A percentile compares a stretch with the other conserved stretches of the same genome.
Evolutionary conservation across 805 yeast genomes (phyloP).

Genomic region (Scheffersomyces spartinae): DNA sequence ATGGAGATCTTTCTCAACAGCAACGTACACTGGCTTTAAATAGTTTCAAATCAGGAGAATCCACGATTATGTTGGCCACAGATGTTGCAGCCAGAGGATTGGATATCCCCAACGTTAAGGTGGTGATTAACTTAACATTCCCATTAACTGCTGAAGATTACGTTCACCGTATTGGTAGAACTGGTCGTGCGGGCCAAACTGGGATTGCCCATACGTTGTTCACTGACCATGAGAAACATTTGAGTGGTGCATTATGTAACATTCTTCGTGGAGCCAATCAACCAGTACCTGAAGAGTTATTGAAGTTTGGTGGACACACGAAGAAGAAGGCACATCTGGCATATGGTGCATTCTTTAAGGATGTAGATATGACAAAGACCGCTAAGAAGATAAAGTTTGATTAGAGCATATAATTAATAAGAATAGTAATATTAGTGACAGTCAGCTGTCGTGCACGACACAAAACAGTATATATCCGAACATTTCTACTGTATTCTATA

Average conservation of each 20-base stretch:
- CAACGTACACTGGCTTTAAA: slow-evolving; percentile 86
- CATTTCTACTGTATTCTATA: too few species aligned
- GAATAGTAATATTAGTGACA: too few species aligned
- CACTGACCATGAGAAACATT: slow-evolving; percentile 93
- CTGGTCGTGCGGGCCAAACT: slow-evolving; percentile 93
- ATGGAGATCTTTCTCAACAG: slow-evolving; percentile 87
- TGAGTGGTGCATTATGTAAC: slow-evolving; percentile 88
- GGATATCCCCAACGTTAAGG: slow-evolving; percentile 95
- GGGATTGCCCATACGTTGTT: slow-evolving; percentile 94
- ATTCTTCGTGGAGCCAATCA: slow-evolving; percentile 90
- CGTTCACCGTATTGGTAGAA: slow-evolving; percentile 95
- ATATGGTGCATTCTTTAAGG: slow-evolving; percentile 96
- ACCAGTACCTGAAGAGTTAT: slow-evolving; percentile 87
- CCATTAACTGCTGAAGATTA: slow-evolving; percentile 95
- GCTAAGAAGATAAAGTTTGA: slow-evolving; percentile 88
- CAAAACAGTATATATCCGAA: too few species aligned
- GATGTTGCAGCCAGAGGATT: slow-evolving; percentile 98
- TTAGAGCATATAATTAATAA: slow-evolving; percentile 8
- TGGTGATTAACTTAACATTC: slow-evolving; percentile 89
- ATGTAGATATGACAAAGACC: slow-evolving; percentile 73
- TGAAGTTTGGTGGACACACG: slow-evolving; percentile 95
- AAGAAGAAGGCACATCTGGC: slow-evolving; percentile 96
- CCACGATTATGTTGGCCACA: slow-evolving; percentile 78
- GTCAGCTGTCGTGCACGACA: too few species aligned
- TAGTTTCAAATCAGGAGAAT: slow-evolving; percentile 71